Conservation (phyloP, 495 filamentous ascomycete species). For the Oleoguttula mirabilis region DNA sequence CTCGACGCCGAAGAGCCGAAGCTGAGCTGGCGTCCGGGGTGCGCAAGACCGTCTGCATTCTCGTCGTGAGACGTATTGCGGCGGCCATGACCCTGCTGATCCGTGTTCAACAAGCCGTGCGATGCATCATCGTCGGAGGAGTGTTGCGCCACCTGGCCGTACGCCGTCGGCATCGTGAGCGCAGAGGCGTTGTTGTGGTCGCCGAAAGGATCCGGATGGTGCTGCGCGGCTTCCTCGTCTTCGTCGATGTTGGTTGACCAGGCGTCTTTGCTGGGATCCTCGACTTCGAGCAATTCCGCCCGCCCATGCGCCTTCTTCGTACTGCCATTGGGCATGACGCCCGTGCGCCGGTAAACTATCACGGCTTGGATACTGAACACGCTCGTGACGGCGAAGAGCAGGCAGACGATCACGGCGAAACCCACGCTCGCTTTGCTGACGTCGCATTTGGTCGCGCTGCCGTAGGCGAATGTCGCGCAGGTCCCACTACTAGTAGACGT, state of each 20-base stretch:
- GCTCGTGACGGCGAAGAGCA: conserved; percentile 61
- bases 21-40: conserved; percentile 26
- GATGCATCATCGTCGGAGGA: neutral
- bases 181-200: neutral
- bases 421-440: conserved; percentile 69
- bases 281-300: neutral
- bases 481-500: conserved; percentile 36
- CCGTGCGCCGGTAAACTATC: conserved; percentile 65
- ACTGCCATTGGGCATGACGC: conserved; percentile 54
- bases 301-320: conserved; percentile 4
- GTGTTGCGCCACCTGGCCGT: conserved; percentile 6
- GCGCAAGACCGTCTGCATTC: conserved; percentile 16
- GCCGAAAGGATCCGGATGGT: neutral
- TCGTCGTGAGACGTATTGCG: too few species aligned
- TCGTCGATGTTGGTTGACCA: conserved; percentile 29
- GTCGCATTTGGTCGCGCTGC: conserved; percentile 46
- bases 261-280: conserved; percentile 19
- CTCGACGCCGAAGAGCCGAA: conserved; percentile 8
- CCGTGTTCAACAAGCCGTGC: neutral
- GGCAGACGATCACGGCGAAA: conserved; percentile 65
- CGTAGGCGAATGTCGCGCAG: conserved; percentile 44
- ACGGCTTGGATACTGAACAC: conserved; percentile 66
- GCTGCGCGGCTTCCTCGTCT: conserved; percentile 12
- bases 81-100: neutral
- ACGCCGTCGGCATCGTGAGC: neutral